Conservation (phyloP, 2,329 filamentous ascomycete genomes). For the Aspergillus caelatus region DNA sequence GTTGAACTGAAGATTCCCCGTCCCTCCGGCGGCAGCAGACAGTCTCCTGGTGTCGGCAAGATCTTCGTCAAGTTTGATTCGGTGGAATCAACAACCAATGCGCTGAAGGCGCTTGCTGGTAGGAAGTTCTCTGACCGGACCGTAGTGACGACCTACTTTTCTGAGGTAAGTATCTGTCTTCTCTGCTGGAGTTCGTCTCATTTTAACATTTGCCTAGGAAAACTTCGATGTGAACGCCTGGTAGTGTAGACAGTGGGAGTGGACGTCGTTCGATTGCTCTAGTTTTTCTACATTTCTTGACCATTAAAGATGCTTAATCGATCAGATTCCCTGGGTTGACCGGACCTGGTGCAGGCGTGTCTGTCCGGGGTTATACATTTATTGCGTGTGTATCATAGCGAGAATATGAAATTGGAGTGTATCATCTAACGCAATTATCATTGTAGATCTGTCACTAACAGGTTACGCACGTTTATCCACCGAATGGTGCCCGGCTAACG, state of each 20-base stretch:
- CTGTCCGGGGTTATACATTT: not conserved
- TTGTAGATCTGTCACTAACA: not conserved
- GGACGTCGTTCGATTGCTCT: not conserved
- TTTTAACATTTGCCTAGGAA: slow-evolving; percentile 60
- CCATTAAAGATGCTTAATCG: slow-evolving; percentile 1
- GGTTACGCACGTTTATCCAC: not conserved
- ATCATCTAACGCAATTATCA: not conserved
- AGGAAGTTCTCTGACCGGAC: slow-evolving; percentile 96
- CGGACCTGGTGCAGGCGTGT: not conserved
- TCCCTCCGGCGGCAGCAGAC: slow-evolving; percentile 78
- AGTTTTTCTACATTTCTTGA: not conserved
- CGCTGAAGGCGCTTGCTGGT: slow-evolving; percentile 85
- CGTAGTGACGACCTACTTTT: slow-evolving; percentile 94
- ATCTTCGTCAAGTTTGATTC: slow-evolving; percentile 94
- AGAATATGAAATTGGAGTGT: slow-evolving; percentile 8
- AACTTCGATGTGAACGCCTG: slow-evolving; percentile 92
- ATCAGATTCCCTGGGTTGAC: slow-evolving; percentile 7
- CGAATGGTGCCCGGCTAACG: not conserved
- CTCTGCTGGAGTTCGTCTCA: slow-evolving; percentile 1
- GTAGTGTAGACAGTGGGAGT: slow-evolving; percentile 52
- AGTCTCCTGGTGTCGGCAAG: slow-evolving; percentile 90
- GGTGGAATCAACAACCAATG: slow-evolving; percentile 76
- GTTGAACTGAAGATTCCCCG: slow-evolving; percentile 91
- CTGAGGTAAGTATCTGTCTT: slow-evolving; percentile 65
- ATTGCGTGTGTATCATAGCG: slow-evolving; percentile 13